Evolutionary conservation across 2,329 filamentous ascomycete genomes (phyloP).

Genomic region (Hyphodiscus sp.): DNA sequence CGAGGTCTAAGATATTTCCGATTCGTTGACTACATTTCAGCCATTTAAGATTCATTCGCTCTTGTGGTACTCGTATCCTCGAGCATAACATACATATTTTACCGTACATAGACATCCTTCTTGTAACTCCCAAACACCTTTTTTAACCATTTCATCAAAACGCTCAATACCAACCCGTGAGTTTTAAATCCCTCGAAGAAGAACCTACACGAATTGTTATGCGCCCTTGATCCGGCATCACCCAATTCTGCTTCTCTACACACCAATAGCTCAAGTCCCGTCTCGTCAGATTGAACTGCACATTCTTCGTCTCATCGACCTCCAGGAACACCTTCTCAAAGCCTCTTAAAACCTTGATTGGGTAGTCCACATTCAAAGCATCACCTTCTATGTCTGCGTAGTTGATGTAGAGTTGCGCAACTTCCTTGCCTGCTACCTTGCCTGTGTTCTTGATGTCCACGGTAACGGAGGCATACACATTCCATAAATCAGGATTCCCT

Average conservation of each 20-base stretch:
- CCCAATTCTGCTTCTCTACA: conserved; percentile 55
- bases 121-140: background rate
- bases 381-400: conserved; percentile 27
- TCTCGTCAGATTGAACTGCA: conserved; percentile 47
- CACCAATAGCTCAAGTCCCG: conserved; percentile 63
- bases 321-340: conserved; percentile 58
- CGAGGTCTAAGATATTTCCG: background rate
- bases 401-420: conserved; percentile 51
- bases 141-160: background rate
- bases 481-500: conserved; percentile 49
- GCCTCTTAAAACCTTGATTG: conserved; percentile 59
- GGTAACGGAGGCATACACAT: conserved; percentile 46
- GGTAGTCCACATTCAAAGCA: conserved; percentile 45
- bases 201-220: conserved; percentile 36
- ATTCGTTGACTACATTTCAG: background rate
- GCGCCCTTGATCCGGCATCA: conserved; percentile 43
- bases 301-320: conserved; percentile 39
- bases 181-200: conserved; percentile 32
- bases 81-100: too few relatives aligned
- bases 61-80: too few relatives aligned
- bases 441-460: conserved; percentile 56
- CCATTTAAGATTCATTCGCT: too few relatives aligned
- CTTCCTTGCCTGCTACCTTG: conserved; percentile 39
- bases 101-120: background rate
- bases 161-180: conserved; percentile 25